A percentile compares a stretch with the other conserved stretches of the same genome.
Evolutionary conservation across 352 stramenopile species (phyloP).

Genomic region (Phytophthora sansomeana): DNA sequence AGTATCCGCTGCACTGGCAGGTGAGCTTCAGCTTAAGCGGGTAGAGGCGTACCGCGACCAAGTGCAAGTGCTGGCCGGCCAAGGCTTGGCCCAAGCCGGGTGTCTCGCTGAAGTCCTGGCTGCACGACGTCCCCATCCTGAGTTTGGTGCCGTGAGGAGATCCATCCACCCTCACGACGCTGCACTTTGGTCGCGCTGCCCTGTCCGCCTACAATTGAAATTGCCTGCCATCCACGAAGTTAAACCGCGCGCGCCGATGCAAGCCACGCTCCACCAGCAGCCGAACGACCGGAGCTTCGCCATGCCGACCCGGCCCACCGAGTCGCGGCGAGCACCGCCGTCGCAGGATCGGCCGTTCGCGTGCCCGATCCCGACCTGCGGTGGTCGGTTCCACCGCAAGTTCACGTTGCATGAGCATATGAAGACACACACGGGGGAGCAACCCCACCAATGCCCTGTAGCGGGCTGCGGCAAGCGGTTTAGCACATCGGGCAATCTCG

Average conservation of each 20-base stretch:
- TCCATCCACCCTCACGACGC: constrained; percentile 28
- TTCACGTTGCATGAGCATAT: constrained; percentile 80
- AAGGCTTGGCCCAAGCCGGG: not conserved
- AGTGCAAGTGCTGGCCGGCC: constrained; percentile 4
- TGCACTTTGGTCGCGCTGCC: constrained; percentile 27
- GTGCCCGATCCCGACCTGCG: constrained; percentile 58
- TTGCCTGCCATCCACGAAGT: constrained; percentile 35
- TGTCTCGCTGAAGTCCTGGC: constrained; percentile 25
- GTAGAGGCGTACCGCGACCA: constrained; percentile 1
- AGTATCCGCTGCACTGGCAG: not conserved
- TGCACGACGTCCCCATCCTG: constrained; percentile 36
- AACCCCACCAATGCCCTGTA: constrained; percentile 68
- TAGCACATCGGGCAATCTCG: constrained; percentile 76
- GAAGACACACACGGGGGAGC: constrained; percentile 83
- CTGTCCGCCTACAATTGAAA: constrained; percentile 46
- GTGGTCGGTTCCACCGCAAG: constrained; percentile 69
- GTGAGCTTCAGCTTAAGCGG: constrained; percentile 24
- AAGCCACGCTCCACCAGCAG: constrained; percentile 31
- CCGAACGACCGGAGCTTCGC: constrained; percentile 20
- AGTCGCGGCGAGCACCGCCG: constrained; percentile 30
- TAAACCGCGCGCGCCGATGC: constrained; percentile 30
- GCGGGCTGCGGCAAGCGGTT: constrained; percentile 70
- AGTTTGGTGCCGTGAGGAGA: constrained; percentile 39
- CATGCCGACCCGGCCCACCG: constrained; percentile 8
- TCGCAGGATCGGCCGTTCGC: constrained; percentile 54